These are phyloP conservation scores for Lentinula sp. DNA, from an alignment of 768 basidiomycete species.

Conservation along the genomic window DNA sequence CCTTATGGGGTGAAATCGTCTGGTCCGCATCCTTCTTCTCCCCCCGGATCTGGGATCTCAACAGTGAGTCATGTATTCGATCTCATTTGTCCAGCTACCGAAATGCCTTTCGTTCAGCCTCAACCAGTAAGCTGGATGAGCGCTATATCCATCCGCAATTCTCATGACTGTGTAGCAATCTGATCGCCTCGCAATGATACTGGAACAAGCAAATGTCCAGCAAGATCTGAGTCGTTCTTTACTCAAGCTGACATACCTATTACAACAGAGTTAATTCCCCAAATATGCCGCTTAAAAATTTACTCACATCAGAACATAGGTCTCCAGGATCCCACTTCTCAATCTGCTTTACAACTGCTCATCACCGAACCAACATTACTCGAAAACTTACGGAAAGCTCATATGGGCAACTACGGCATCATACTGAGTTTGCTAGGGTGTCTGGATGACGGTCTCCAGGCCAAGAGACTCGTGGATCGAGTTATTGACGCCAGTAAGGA, in stretches of 20 bases:
- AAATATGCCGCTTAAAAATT: background rate
- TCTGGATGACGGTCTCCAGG: constrained; percentile 76
- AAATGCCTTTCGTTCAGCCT: constrained; percentile 8
- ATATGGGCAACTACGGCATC: constrained; percentile 88
- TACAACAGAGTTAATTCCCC: constrained; percentile 62
- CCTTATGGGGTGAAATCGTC: constrained; percentile 56
- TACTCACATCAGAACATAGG: constrained; percentile 30
- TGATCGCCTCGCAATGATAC: constrained; percentile 51
- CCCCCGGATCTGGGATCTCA: constrained; percentile 32
- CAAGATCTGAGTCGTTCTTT: constrained; percentile 75
- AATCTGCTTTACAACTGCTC: constrained; percentile 80
- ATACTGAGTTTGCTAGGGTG: constrained; percentile 92
- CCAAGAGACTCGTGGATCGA: constrained; percentile 87
- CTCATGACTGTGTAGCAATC: constrained; percentile 21
- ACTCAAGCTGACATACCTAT: constrained; percentile 69
- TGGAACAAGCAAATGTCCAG: constrained; percentile 75
- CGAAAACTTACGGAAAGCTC: constrained; percentile 84
- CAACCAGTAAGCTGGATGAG: background rate
- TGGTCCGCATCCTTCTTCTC: constrained; percentile 1
- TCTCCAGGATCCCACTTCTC: constrained; percentile 56
- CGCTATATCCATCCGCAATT: background rate
- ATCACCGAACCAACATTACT: constrained; percentile 74
- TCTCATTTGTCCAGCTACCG: background rate
- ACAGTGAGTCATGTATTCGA: constrained; percentile 33
- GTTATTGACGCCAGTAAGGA: constrained; percentile 70